Evolutionary conservation across 2,329 filamentous ascomycete genomes (phyloP).

Genomic region (Fusarium denticulatum): DNA sequence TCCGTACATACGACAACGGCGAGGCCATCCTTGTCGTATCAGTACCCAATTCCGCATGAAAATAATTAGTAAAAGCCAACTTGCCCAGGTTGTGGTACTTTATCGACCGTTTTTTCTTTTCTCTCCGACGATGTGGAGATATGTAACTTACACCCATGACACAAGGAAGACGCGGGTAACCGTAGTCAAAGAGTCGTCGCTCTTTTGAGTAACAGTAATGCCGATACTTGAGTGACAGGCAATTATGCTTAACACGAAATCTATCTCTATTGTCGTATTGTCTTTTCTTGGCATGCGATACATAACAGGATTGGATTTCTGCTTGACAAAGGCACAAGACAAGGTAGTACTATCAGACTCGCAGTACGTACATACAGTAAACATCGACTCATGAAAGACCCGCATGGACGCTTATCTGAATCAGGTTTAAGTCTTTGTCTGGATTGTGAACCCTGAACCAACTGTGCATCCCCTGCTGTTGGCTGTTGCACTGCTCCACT

Average conservation of each 20-base stretch:
- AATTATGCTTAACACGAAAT: neutral
- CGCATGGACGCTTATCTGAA: constrained; percentile 2
- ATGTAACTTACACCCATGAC: neutral
- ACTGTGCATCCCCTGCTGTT: constrained; percentile 15
- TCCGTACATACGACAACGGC: neutral
- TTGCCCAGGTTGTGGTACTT: neutral
- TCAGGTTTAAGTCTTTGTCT: constrained; percentile 5
- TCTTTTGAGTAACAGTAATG: neutral
- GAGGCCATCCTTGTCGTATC: neutral
- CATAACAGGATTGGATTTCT: neutral
- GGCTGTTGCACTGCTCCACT: constrained; percentile 23
- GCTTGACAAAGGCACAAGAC: neutral
- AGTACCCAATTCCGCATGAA: neutral
- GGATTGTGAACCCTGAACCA: constrained; percentile 12
- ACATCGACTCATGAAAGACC: neutral
- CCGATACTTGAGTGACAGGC: neutral
- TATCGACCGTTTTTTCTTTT: neutral
- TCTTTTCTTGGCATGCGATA: neutral
- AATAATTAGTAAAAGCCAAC: neutral
- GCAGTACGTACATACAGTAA: neutral
- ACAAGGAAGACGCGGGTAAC: constrained; percentile 1
- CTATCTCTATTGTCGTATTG: neutral
- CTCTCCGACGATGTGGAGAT: neutral
- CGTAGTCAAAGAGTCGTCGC: neutral
- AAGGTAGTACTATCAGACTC: neutral